Evolutionary conservation across 306 rosid genomes (phyloP).

Genomic region (Ammopiptanthus mongolicus): DNA sequence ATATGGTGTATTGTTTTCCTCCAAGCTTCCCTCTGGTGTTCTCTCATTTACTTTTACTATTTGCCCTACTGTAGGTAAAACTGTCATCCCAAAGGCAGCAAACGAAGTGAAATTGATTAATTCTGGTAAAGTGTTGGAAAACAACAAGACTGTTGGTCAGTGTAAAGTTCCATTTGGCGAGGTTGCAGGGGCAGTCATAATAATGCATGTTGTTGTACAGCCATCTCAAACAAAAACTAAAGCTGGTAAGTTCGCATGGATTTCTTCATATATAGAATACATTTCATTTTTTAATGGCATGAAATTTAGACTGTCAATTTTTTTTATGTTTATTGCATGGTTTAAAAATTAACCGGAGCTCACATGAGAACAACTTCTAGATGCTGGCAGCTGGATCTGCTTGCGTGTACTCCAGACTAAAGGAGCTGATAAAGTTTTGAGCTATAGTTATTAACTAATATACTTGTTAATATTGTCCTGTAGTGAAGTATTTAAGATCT

Average conservation of each 20-base stretch:
- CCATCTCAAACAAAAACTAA: slow-evolving; percentile 42
- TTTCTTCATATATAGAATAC: neutral
- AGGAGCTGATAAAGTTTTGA: neutral
- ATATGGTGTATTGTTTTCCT: neutral
- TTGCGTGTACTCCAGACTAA: neutral
- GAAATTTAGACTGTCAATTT: neutral
- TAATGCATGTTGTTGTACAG: slow-evolving; percentile 63
- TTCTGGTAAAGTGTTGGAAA: slow-evolving; percentile 65
- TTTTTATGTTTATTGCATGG: neutral
- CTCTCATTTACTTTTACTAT: neutral
- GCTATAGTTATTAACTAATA: neutral
- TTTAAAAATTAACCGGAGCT: neutral
- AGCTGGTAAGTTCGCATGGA: slow-evolving; percentile 32
- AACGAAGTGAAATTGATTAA: slow-evolving; percentile 58
- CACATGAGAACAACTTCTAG: neutral
- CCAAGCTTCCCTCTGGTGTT: neutral
- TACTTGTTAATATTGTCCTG: neutral
- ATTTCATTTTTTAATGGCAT: neutral
- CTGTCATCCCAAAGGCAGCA: slow-evolving; percentile 49
- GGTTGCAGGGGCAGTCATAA: slow-evolving; percentile 33
- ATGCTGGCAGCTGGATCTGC: neutral
- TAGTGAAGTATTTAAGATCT: neutral
- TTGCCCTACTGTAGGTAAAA: slow-evolving; percentile 34
- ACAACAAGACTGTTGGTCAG: slow-evolving; percentile 64
- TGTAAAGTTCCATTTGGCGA: slow-evolving; percentile 61